A percentile compares a stretch with the other conserved stretches of the same genome.
Evolutionary conservation across 2,329 filamentous ascomycete genomes (phyloP).

Genomic region (Exophiala oligosperma): DNA sequence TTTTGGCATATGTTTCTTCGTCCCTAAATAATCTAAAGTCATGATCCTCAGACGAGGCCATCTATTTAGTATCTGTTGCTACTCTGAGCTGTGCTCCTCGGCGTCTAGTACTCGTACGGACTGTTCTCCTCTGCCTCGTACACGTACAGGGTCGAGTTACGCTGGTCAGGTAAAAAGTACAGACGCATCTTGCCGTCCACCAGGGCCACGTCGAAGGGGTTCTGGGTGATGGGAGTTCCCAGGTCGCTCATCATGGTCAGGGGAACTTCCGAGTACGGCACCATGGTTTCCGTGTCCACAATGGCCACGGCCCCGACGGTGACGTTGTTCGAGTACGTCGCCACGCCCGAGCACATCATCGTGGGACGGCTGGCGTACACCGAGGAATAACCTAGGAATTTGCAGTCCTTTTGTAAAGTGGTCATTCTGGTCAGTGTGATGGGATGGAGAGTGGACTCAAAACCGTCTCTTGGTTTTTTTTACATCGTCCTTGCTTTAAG

Average conservation of each 20-base stretch:
- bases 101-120: conserved; percentile 14
- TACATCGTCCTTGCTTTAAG: no score
- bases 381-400: conserved; percentile 47
- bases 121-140: conserved; percentile 42
- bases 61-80: no score
- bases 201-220: conserved; percentile 50
- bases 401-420: conserved; percentile 42
- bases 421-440: no score
- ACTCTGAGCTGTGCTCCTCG: no score
- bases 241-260: conserved; percentile 43
- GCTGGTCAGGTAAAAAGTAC: conserved; percentile 51
- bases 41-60: no score
- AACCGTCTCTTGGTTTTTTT: no score
- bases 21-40: no score
- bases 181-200: conserved; percentile 47
- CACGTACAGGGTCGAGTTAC: conserved; percentile 48
- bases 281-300: conserved; percentile 47
- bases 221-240: conserved; percentile 48
- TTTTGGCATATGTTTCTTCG: no score
- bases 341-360: conserved; percentile 52
- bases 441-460: no score
- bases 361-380: conserved; percentile 40
- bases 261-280: conserved; percentile 48
- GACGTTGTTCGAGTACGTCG: conserved; percentile 33
- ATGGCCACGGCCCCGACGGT: conserved; percentile 50